Conservation (phyloP, 2,329 filamentous ascomycete genomes). For the Ceratocystis harringtonii region DNA sequence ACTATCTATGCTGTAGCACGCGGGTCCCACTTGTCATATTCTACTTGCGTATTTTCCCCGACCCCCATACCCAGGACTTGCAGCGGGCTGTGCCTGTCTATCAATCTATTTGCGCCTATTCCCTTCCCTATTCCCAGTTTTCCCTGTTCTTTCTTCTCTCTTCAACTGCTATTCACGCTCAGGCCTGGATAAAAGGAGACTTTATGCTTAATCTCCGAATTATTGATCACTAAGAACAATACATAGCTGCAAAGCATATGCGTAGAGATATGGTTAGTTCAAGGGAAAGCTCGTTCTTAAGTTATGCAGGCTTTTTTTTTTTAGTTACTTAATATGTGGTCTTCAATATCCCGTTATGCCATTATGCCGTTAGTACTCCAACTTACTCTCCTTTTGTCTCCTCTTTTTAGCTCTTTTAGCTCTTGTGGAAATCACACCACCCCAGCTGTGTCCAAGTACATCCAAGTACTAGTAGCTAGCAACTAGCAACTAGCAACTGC, state of each 20-base stretch:
- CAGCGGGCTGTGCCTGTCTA: background rate
- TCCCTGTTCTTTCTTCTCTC: background rate
- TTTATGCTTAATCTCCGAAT: constrained; percentile 3
- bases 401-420: background rate
- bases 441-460: background rate
- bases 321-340: background rate
- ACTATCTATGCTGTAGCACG: no score
- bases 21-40: no score
- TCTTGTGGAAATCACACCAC: background rate
- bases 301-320: background rate
- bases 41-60: no score
- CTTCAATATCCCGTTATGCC: background rate
- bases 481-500: no score
- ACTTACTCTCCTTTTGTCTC: background rate
- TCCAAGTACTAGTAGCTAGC: no score
- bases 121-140: background rate
- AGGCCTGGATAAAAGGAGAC: background rate
- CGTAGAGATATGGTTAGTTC: background rate
- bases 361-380: background rate
- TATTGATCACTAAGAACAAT: background rate
- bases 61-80: background rate
- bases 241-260: background rate
- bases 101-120: no score
- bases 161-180: background rate
- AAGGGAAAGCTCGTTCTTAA: background rate